phyloP scores from a whole-genome alignment of 192 early-diverging fungal genomes.

The Chytriomyces sp. region DNA sequence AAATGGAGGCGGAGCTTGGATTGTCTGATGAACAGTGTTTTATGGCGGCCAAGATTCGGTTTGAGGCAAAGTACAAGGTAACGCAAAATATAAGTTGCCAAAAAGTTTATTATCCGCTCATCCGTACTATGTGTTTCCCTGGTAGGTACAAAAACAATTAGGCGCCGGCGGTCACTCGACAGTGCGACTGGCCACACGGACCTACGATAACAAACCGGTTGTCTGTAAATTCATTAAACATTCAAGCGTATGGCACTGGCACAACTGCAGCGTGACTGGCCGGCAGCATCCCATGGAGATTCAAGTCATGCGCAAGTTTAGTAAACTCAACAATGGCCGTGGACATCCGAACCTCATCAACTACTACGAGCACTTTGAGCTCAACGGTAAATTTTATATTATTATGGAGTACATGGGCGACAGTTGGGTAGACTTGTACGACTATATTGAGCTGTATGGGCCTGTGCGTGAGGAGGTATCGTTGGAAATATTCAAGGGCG shows the following conservation, averaged over 20 bases:
- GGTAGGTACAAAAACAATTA: slow-evolving; percentile 48
- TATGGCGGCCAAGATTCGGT: slow-evolving; percentile 30
- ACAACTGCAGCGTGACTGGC: not conserved
- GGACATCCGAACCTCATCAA: slow-evolving; percentile 42
- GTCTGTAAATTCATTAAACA: slow-evolving; percentile 55
- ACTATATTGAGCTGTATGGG: slow-evolving; percentile 58
- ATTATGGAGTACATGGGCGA: slow-evolving; percentile 65
- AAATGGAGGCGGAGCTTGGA: slow-evolving; percentile 13
- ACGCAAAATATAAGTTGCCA: not conserved
- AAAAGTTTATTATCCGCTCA: not conserved
- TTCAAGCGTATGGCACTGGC: slow-evolving; percentile 61
- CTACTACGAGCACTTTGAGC: slow-evolving; percentile 52
- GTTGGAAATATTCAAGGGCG: slow-evolving; percentile 49
- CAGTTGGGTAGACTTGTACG: slow-evolving; percentile 62
- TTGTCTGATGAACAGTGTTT: slow-evolving; percentile 22
- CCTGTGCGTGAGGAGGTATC: slow-evolving; percentile 48
- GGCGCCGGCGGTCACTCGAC: slow-evolving; percentile 62
- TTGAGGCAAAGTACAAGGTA: slow-evolving; percentile 33
- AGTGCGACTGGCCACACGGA: slow-evolving; percentile 48
- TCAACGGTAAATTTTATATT: slow-evolving; percentile 49
- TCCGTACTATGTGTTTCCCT: not conserved
- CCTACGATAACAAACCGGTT: slow-evolving; percentile 31
- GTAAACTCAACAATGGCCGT: slow-evolving; percentile 8
- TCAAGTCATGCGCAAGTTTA: slow-evolving; percentile 48
- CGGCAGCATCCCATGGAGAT: slow-evolving; percentile 50